These are phyloP conservation scores for Castanea sativa DNA, from an alignment of 306 rosid species.

Conservation along the genomic window DNA sequence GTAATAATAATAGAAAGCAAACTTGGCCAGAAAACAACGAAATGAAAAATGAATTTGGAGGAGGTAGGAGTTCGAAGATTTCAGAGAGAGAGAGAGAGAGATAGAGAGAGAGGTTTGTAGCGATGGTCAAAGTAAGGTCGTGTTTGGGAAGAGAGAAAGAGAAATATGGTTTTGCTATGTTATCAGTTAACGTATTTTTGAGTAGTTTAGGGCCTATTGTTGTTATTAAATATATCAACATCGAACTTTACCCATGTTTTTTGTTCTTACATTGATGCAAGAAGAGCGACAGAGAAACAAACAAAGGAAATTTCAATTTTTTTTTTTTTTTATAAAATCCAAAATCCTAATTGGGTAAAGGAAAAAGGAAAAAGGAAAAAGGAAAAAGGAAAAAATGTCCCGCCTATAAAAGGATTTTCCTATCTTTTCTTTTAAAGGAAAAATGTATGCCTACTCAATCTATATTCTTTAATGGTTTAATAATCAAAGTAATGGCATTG, in stretches of 20 bases:
- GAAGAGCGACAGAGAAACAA: not conserved
- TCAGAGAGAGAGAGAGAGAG: not conserved
- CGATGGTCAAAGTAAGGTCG: slow-evolving; percentile 25
- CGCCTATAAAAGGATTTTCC: not conserved
- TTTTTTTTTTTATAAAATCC: no score
- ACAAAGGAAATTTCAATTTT: no score
- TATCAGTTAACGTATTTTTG: not conserved
- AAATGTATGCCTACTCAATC: no score
- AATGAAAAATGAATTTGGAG: slow-evolving; percentile 1
- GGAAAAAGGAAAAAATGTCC: not conserved
- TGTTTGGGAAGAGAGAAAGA: slow-evolving; percentile 16
- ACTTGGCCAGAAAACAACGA: slow-evolving; percentile 26
- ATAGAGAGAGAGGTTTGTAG: not conserved
- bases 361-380: not conserved
- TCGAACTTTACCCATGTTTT: not conserved
- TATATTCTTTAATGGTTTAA: no score
- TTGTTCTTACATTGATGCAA: not conserved
- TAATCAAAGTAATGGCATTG: no score
- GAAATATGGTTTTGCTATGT: not conserved
- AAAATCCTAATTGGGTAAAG: not conserved
- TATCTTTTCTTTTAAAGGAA: no score
- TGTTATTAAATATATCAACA: not conserved
- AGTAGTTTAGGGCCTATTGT: no score
- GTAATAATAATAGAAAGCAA: slow-evolving; percentile 24
- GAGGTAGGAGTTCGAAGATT: slow-evolving; percentile 10